Evolutionary conservation across 345 rosid genomes (phyloP).

Genomic region (Brassica cretica): DNA sequence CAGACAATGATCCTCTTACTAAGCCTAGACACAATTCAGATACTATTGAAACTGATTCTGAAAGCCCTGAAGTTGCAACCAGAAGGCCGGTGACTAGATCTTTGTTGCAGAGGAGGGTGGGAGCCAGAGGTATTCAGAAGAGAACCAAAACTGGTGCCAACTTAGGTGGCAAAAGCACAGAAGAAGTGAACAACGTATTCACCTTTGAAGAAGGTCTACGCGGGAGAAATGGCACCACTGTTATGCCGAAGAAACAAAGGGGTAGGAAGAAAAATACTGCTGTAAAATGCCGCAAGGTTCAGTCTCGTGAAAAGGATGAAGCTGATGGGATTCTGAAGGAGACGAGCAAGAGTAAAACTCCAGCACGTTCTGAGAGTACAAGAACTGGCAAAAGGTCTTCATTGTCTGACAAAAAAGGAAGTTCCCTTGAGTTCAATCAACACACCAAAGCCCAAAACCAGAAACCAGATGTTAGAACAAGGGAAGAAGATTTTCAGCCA

Average conservation of each 20-base stretch:
- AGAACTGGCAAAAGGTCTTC: constrained; percentile 53
- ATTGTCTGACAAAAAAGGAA: constrained; percentile 40
- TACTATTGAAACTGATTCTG: constrained; percentile 80
- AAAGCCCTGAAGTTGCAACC: constrained; percentile 49
- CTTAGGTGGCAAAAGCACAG: constrained; percentile 42
- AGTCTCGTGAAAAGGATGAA: constrained; percentile 41
- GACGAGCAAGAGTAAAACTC: constrained; percentile 40
- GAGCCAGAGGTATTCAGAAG: constrained; percentile 36
- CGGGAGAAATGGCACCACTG: constrained; percentile 39
- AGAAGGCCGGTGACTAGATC: constrained; percentile 68
- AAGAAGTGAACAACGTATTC: constrained; percentile 46
- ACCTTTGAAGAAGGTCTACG: constrained; percentile 54
- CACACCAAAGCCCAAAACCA: constrained; percentile 35
- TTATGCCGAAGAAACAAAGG: constrained; percentile 44
- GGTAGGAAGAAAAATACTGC: constrained; percentile 41
- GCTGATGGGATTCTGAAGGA: constrained; percentile 44
- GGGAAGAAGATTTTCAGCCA: constrained; percentile 42
- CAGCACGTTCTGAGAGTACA: constrained; percentile 39
- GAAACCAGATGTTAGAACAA: constrained; percentile 35
- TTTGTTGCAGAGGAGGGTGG: constrained; percentile 49
- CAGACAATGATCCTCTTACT: constrained; percentile 36
- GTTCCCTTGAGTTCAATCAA: constrained; percentile 29
- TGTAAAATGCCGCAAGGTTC: constrained; percentile 47
- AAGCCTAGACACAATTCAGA: constrained; percentile 63
- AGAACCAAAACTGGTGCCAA: constrained; percentile 40